A percentile compares a stretch with the other conserved stretches of the same genome.
Conservation (phyloP, 768 basidiomycete genomes). For the Termitomyces sp. region DNA sequence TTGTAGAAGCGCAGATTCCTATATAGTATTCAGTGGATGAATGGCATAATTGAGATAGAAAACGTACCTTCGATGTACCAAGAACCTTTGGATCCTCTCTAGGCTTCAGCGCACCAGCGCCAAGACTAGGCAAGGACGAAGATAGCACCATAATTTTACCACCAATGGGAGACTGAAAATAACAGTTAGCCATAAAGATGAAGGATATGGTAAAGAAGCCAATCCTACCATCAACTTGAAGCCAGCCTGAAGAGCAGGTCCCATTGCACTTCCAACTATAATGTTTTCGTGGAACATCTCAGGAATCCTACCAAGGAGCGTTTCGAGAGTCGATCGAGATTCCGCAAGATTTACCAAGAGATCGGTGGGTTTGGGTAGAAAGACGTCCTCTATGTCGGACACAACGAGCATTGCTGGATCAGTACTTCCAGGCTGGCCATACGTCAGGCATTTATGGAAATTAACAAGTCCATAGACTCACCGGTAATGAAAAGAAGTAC, state of each 20-base stretch:
- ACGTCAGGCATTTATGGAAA: neutral
- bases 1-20: constrained; percentile 92
- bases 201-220: neutral
- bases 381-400: constrained; percentile 94
- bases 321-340: constrained; percentile 72
- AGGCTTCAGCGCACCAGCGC: constrained; percentile 90
- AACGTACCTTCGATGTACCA: constrained; percentile 80
- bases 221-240: constrained; percentile 83
- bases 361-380: constrained; percentile 94
- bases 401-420: constrained; percentile 97
- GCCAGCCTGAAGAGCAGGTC: constrained; percentile 91
- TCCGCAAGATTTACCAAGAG: constrained; percentile 94
- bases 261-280: constrained; percentile 88
- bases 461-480: constrained; percentile 29
- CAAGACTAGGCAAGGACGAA: constrained; percentile 80
- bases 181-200: neutral
- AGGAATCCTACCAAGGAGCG: constrained; percentile 74
- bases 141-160: constrained; percentile 80
- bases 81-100: constrained; percentile 95
- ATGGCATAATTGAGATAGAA: neutral
- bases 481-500: constrained; percentile 95
- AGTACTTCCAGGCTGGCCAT: constrained; percentile 49
- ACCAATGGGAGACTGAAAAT: constrained; percentile 77
- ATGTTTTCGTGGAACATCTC: constrained; percentile 99
- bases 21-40: neutral